Percentiles rank a stretch among this genome's conserved stretches.
phyloP scores from a whole-genome alignment of 2,329 filamentous ascomycete species.

The Sporothrix brunneoviolacea region DNA sequence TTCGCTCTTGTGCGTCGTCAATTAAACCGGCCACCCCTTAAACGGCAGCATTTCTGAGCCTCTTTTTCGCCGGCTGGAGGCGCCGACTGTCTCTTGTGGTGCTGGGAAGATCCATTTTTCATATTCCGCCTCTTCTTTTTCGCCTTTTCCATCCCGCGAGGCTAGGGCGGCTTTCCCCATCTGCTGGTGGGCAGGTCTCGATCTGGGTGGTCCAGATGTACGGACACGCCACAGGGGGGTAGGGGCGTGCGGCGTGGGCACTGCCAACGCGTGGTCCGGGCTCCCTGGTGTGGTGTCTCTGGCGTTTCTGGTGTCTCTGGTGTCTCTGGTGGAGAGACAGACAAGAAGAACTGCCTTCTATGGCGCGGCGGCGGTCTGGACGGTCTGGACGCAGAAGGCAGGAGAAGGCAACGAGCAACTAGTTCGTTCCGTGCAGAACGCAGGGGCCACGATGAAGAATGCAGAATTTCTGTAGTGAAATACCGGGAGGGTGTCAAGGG shows the following conservation, averaged over 20 bases:
- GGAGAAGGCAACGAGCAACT: too few species aligned
- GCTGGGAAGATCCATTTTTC: conserved; percentile 9
- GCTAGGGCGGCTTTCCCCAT: background rate
- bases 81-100: background rate
- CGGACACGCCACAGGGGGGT: too few species aligned
- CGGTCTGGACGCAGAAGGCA: too few species aligned
- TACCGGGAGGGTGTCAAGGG: background rate
- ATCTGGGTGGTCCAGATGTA: background rate
- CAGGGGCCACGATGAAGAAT: conserved; percentile 16
- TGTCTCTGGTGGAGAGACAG: too few species aligned
- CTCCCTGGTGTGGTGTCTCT: too few species aligned
- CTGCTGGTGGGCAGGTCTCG: background rate
- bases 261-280: too few species aligned
- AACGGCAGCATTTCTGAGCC: conserved; percentile 13
- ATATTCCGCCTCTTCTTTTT: background rate
- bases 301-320: too few species aligned
- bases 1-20: background rate
- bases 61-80: background rate
- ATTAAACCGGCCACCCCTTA: conserved; percentile 13
- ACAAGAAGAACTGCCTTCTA: too few species aligned
- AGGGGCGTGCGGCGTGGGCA: too few species aligned
- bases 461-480: conserved; percentile 2
- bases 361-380: too few species aligned
- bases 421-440: background rate
- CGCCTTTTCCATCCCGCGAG: background rate